Conservation (phyloP, 1,284 basidiomycete species). For the Ceratobasidium theobromae region DNA sequence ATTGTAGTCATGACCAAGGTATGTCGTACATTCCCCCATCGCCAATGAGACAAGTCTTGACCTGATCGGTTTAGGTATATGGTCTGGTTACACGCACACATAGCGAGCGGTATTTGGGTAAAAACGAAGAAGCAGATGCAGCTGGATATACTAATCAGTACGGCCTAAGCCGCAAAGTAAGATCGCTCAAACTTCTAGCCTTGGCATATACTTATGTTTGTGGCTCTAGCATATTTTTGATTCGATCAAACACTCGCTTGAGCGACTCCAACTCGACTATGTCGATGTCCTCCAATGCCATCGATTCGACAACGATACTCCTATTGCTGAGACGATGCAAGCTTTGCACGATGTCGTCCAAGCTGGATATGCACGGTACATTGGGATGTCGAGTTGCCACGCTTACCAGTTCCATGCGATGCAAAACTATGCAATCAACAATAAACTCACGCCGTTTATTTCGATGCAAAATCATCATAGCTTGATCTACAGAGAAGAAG, state of each 20-base stretch:
- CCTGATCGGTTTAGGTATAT: constrained; percentile 35
- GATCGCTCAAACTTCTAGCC: constrained; percentile 6
- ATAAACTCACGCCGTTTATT: constrained; percentile 31
- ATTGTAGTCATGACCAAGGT: constrained; percentile 38
- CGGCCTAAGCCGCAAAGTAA: constrained; percentile 44
- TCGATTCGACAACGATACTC: constrained; percentile 36
- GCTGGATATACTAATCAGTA: constrained; percentile 44
- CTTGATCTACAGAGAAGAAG: constrained; percentile 35
- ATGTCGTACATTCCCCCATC: constrained; percentile 34
- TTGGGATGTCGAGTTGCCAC: constrained; percentile 21
- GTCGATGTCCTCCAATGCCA: constrained; percentile 39
- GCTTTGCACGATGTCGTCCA: too few relatives aligned
- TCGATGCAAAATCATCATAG: constrained; percentile 31
- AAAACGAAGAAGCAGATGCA: constrained; percentile 8
- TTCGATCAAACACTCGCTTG: constrained; percentile 25
- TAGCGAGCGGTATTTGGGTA: neutral
- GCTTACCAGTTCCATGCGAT: constrained; percentile 33
- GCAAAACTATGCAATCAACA: constrained; percentile 35
- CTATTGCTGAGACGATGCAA: constrained; percentile 39
- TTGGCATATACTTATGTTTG: neutral
- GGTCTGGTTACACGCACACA: constrained; percentile 22
- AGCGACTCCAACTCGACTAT: too few relatives aligned
- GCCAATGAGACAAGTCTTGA: constrained; percentile 6
- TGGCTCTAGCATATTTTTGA: constrained; percentile 40
- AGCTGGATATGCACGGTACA: constrained; percentile 28